Evolutionary conservation across 2,329 filamentous ascomycete species (phyloP).

Genomic region (Furcasterigmium furcatum): DNA sequence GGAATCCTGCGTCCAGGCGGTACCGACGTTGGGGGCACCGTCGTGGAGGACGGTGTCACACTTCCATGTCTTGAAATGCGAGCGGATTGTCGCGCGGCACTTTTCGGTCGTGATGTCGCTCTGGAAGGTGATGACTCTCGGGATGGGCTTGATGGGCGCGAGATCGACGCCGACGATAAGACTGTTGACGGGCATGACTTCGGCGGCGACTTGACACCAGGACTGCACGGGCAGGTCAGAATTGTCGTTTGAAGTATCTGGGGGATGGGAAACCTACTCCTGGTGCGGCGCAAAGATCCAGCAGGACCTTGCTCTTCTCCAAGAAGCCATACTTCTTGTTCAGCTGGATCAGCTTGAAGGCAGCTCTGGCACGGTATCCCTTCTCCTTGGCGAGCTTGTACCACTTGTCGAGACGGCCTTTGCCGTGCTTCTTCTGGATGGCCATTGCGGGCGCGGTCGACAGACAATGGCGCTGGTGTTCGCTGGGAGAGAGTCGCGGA

Average conservation of each 20-base stretch:
- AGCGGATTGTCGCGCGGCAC: slow-evolving; percentile 83
- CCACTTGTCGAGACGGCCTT: slow-evolving; percentile 98
- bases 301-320: slow-evolving; percentile 90
- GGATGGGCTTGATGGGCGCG: slow-evolving; percentile 92
- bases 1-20: slow-evolving; percentile 96
- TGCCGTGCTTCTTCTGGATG: slow-evolving; percentile 98
- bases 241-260: not conserved
- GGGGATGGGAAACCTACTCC: slow-evolving; percentile 58
- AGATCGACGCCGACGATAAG: slow-evolving; percentile 95
- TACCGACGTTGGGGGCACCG: slow-evolving; percentile 96
- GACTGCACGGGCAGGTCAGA: slow-evolving; percentile 46
- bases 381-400: slow-evolving; percentile 99
- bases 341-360: slow-evolving; percentile 96
- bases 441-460: slow-evolving; percentile 59
- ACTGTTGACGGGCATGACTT: slow-evolving; percentile 87
- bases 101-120: slow-evolving; percentile 98
- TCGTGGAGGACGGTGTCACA: slow-evolving; percentile 95
- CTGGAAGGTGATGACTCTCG: slow-evolving; percentile 91
- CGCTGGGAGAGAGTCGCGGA: not conserved
- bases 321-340: slow-evolving; percentile 99
- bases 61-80: slow-evolving; percentile 93
- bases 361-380: slow-evolving; percentile 90
- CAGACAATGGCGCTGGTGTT: not conserved
- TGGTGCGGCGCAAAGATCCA: slow-evolving; percentile 96
- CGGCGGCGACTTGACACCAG: slow-evolving; percentile 95